Base-by-base conservation (phyloP, 345 rosid genomes). In the Leavenworthia alabamica region DNA sequence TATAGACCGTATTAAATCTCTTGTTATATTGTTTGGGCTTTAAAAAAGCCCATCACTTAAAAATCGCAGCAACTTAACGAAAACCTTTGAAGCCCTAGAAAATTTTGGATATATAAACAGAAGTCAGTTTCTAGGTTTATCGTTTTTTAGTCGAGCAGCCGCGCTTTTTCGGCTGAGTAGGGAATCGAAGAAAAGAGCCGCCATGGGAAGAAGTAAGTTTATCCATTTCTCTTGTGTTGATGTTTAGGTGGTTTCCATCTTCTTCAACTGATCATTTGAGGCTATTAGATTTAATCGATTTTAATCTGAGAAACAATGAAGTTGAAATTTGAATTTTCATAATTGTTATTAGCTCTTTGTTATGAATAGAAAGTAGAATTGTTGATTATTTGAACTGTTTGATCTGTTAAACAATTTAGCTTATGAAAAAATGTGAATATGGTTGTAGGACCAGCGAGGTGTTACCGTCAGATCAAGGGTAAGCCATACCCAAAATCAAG, bases 401-500 rank as follows among this genome's bases (percentile, higher is more conserved):
- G 0, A 1, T 35, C 5, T 35, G 14, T 4, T n/a, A 36, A 36
- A 36, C 41, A 36, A 36, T 36, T 1, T n/a, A 0, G 15, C 41
- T 37, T n/a, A n/a, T 37, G 41, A n/a, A n/a, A 28, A 50, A 42
- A 7, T n/a, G 22, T 70, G 43, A 31, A 47, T 42, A 7, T 57
- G 7, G 13, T 63, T 74, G 3, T 56, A 81, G 85, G 85, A 76
- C 85, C 85, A 7, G 85, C 85, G 0, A 78, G 85, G 51, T 81
- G 86, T 64, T 81, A 81, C 64, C 77, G 85, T 31, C 93, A 86
- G 75, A 86, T 86, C 6, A 86, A 86, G 67, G 85, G 85, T 33
- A 86, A 83, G 64, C 89, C 93, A 0, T 86, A 83, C 73, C 93
- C 93, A 0, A 86, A 81, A 23, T 86, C 93, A 3, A 73, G 89